A percentile compares a stretch with the other conserved stretches of the same genome.
Conservation (phyloP, 2,329 filamentous ascomycete genomes). For the Colletotrichum navitas region DNA sequence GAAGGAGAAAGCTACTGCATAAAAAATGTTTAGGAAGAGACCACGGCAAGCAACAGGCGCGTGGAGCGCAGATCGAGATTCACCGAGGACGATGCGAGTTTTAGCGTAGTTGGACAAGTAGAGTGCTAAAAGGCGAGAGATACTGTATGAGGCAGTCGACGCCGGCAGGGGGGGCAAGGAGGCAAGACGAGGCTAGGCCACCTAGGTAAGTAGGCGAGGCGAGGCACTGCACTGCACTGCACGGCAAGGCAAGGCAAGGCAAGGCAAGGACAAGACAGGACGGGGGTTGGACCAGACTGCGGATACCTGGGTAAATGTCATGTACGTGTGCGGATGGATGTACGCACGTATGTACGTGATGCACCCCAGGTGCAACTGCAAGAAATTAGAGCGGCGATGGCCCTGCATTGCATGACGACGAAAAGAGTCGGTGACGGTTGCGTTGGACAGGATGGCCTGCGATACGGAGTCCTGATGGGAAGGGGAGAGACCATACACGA, state of each 20-base stretch:
- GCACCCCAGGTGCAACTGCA: constrained; percentile 15
- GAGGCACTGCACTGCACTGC: no score
- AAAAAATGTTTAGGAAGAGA: constrained; percentile 23
- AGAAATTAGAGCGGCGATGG: constrained; percentile 6
- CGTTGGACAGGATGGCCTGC: background rate
- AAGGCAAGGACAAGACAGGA: background rate
- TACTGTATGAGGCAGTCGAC: constrained; percentile 38
- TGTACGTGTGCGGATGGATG: background rate
- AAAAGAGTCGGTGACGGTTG: constrained; percentile 6
- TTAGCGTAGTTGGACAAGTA: constrained; percentile 38
- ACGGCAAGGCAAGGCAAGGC: background rate
- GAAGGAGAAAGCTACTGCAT: background rate
- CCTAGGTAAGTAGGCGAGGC: background rate
- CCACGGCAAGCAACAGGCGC: constrained; percentile 37
- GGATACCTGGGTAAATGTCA: background rate
- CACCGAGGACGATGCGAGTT: constrained; percentile 32
- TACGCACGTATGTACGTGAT: background rate
- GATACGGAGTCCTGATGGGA: constrained; percentile 12
- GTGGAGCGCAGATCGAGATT: constrained; percentile 41
- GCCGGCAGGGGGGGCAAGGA: constrained; percentile 18
- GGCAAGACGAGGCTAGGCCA: constrained; percentile 1
- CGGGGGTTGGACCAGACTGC: background rate
- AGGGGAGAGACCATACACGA: background rate
- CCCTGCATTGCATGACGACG: constrained; percentile 4
- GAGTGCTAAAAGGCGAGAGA: constrained; percentile 31